Percentiles rank a stretch among this genome's conserved stretches.
Evolutionary conservation across 2,329 filamentous ascomycete species (phyloP).

Genomic region (Colletotrichum eleusines): DNA sequence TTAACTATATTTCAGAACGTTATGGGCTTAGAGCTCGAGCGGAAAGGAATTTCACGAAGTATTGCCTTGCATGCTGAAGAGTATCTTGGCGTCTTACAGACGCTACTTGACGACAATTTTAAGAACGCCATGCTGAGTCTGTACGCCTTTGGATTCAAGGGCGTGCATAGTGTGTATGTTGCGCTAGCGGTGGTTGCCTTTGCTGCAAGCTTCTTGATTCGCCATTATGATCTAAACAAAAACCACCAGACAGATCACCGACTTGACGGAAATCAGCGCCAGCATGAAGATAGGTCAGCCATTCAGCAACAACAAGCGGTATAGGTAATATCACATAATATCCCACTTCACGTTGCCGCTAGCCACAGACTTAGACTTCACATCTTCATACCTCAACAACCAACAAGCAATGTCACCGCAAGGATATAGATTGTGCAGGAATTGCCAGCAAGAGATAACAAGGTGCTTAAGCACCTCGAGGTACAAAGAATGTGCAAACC

Average conservation of each 20-base stretch:
- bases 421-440: no score
- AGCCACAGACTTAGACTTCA: no score
- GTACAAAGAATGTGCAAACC: no score
- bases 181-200: slow-evolving; percentile 27
- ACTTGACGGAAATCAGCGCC: slow-evolving; percentile 16
- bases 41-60: slow-evolving; percentile 16
- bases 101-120: slow-evolving; percentile 25
- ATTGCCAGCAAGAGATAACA: no score
- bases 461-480: no score
- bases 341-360: no score
- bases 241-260: slow-evolving; percentile 23
- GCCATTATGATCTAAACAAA: slow-evolving; percentile 35
- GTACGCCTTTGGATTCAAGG: slow-evolving; percentile 37
- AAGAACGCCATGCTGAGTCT: slow-evolving; percentile 27
- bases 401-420: no score
- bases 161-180: slow-evolving; percentile 31
- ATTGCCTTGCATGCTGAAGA: slow-evolving; percentile 33
- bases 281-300: no score
- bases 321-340: no score
- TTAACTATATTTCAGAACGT: no score
- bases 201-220: slow-evolving; percentile 27
- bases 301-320: no score
- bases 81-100: slow-evolving; percentile 28
- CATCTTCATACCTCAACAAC: no score
- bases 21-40: slow-evolving; percentile 40